These are phyloP conservation scores for Umbelopsis ramanniana DNA, from an alignment of 192 early-diverging fungal species.

Conservation along the genomic window DNA sequence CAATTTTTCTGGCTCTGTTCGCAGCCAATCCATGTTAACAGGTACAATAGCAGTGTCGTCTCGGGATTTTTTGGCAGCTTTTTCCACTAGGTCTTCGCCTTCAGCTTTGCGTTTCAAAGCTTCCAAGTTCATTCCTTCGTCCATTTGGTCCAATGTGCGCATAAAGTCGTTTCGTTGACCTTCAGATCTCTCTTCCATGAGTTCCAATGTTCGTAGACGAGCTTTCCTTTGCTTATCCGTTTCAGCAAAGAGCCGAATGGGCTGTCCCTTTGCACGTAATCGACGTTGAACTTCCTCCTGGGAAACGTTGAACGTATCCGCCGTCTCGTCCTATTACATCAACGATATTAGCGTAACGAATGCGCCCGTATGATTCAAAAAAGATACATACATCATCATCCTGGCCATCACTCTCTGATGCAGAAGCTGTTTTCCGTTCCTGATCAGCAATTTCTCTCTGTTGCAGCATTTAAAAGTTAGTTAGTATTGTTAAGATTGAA, in stretches of 20 bases:
- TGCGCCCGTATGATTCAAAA: background rate
- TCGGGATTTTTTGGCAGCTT: slow-evolving; percentile 47
- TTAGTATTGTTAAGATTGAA: background rate
- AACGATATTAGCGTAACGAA: background rate
- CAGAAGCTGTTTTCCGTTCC: slow-evolving; percentile 30
- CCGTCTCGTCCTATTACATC: slow-evolving; percentile 20
- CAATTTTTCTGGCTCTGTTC: slow-evolving; percentile 76
- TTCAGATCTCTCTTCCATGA: slow-evolving; percentile 78
- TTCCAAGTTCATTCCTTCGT: slow-evolving; percentile 77
- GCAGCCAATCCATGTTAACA: slow-evolving; percentile 74
- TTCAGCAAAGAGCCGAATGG: slow-evolving; percentile 94
- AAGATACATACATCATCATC: slow-evolving; percentile 30
- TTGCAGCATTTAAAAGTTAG: background rate
- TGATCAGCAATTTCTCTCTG: slow-evolving; percentile 26
- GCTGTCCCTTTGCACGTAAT: slow-evolving; percentile 84
- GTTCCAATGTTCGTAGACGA: slow-evolving; percentile 81
- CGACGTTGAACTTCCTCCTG: slow-evolving; percentile 80
- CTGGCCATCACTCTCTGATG: slow-evolving; percentile 18
- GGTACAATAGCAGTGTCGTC: slow-evolving; percentile 59
- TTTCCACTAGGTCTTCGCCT: slow-evolving; percentile 49
- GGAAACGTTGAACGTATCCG: slow-evolving; percentile 58
- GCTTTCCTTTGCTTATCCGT: slow-evolving; percentile 75
- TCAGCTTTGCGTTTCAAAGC: slow-evolving; percentile 65
- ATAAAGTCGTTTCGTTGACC: slow-evolving; percentile 96
- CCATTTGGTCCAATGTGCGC: slow-evolving; percentile 80